Conservation (phyloP, 2,329 filamentous ascomycete genomes). For the Monosporascus sp. region DNA sequence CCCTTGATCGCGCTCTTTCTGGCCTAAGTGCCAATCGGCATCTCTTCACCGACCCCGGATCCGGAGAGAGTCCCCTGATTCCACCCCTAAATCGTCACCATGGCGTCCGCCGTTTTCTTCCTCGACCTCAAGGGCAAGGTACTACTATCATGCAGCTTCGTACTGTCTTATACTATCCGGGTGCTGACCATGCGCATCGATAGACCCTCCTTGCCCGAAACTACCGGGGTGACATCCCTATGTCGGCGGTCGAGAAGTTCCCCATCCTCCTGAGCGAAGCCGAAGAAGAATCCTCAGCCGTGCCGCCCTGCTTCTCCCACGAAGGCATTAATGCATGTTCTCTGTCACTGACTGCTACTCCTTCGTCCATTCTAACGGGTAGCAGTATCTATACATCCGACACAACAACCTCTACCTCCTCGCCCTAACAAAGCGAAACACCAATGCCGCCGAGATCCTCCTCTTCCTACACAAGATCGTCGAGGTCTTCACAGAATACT, state of each 20-base stretch:
- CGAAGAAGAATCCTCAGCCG: constrained; percentile 97
- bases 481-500: constrained; percentile 99
- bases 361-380: constrained; percentile 4
- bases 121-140: constrained; percentile 99
- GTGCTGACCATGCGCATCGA: constrained; percentile 4
- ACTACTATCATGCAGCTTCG: constrained; percentile 24
- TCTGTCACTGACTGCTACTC: not conserved
- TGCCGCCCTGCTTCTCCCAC: constrained; percentile 95
- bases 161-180: not conserved
- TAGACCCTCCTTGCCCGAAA: constrained; percentile 97
- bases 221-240: constrained; percentile 96
- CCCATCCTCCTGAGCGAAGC: constrained; percentile 93
- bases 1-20: constrained; percentile 14
- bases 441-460: constrained; percentile 96
- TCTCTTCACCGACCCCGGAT: constrained; percentile 15
- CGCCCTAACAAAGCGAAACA: constrained; percentile 96
- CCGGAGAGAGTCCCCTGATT: constrained; percentile 18
- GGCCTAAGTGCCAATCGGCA: constrained; percentile 27
- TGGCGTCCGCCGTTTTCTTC: constrained; percentile 98
- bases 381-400: constrained; percentile 96
- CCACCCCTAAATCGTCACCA: constrained; percentile 39
- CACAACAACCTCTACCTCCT: constrained; percentile 99
- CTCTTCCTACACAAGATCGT: constrained; percentile 97
- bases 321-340: constrained; percentile 90
- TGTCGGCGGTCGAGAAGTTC: constrained; percentile 98